Evolutionary conservation across 768 basidiomycete species (phyloP), one percentile per base, ranked within the genome.

Genomic region (Tricholoma sp.): DNA sequence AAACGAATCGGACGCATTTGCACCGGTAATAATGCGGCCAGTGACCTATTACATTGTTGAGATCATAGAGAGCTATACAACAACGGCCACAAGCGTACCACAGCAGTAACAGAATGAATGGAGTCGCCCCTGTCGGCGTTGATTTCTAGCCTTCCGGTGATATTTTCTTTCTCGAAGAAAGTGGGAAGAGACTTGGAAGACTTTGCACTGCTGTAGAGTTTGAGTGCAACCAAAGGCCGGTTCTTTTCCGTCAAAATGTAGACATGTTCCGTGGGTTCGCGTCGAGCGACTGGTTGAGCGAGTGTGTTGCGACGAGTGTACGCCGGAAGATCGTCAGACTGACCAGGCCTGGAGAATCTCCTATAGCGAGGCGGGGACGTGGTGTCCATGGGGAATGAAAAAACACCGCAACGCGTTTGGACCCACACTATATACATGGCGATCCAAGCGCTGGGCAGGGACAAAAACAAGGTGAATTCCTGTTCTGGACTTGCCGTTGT

Each of bases 81-180:
- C 39, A 18, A 42, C 8, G 10, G 15, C 17, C 20, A 31, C 13
- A 20, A n/a, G 63, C 75, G 39, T 66, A 80, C 79, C 47, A 62
- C 72, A 37, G 75, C 76, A 28, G 70, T 72, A 52, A 80, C 70
- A 20, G 76, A 73, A 56, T 80, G 78, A 45, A 80, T 80, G 18
- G 77, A 80, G 63, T 82, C 80, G 29, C 78, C 78, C 67, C 73
- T 76, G 59, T 80, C 79, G 28, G 77, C 78, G 52, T 70, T 65
- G 59, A 82, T 63, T 61, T 80, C 75, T 48, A 82, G 68, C 39
- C 67, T 69, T 42, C 78, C 79, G 52, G 68, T 77, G 68, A 82
- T 75, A 49, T 75, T 74, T 65, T 81, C 79, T 69, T 79, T 81
- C 72, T 82, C 80, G 62, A 76, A 78, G 65, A 78, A 80, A 18